Conservation (phyloP, 768 basidiomycete genomes). For the Lentinula guzmanii region DNA sequence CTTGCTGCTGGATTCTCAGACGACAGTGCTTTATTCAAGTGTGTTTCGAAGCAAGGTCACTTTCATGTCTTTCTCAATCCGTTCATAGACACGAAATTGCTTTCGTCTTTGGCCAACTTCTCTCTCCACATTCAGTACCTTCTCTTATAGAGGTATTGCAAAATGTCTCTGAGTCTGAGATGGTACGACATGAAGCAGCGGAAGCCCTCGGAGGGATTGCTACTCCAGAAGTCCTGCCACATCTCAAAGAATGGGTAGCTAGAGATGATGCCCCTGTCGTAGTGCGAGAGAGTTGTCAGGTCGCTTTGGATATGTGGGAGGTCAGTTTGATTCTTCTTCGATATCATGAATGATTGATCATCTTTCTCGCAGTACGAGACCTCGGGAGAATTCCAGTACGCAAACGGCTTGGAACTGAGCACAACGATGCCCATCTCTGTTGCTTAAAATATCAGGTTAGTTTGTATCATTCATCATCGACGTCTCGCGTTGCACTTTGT, state of each 20-base stretch:
- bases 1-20: slow-evolving; percentile 89
- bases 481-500: not conserved
- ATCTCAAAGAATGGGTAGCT: slow-evolving; percentile 80
- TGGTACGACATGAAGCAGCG: slow-evolving; percentile 98
- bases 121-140: slow-evolving; percentile 84
- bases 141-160: slow-evolving; percentile 75
- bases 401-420: slow-evolving; percentile 22
- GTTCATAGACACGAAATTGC: slow-evolving; percentile 89
- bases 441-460: not conserved
- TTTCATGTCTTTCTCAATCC: not conserved
- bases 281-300: slow-evolving; percentile 92
- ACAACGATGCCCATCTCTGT: not conserved
- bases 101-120: slow-evolving; percentile 95
- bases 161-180: slow-evolving; percentile 72
- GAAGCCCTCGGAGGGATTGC: slow-evolving; percentile 98
- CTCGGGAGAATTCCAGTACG: slow-evolving; percentile 68
- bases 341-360: not conserved
- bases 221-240: slow-evolving; percentile 83
- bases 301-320: slow-evolving; percentile 98
- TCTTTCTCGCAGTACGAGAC: slow-evolving; percentile 51
- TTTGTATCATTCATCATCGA: not conserved
- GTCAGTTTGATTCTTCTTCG: slow-evolving; percentile 25
- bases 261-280: slow-evolving; percentile 79
- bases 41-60: slow-evolving; percentile 13
- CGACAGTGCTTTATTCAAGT: slow-evolving; percentile 92